phyloP scores from a whole-genome alignment of 768 basidiomycete species.

The Mycena alexandri region DNA sequence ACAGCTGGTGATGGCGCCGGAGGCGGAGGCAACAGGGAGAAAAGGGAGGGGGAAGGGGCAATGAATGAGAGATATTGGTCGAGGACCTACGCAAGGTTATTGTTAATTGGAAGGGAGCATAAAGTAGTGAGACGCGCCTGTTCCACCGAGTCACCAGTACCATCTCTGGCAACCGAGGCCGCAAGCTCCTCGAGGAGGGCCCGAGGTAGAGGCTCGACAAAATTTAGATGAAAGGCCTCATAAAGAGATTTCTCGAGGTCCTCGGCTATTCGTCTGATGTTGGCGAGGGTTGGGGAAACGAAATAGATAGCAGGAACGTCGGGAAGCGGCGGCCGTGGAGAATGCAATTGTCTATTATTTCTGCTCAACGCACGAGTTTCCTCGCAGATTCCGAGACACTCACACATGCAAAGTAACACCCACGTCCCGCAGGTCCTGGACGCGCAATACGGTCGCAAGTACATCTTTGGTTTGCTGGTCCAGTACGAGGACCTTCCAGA shows the following conservation, averaged over 20 bases:
- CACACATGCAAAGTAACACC: slow-evolving; percentile 99
- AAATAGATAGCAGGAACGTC: slow-evolving; percentile 99
- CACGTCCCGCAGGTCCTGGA: slow-evolving; percentile 96
- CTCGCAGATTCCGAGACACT: slow-evolving; percentile 47
- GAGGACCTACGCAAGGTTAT: slow-evolving; percentile 69
- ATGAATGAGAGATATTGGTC: slow-evolving; percentile 99
- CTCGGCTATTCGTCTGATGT: slow-evolving; percentile 91
- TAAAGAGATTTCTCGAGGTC: slow-evolving; percentile 93
- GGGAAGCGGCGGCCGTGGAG: slow-evolving; percentile 86
- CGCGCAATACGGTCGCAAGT: slow-evolving; percentile 92
- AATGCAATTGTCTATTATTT: slow-evolving; percentile 86
- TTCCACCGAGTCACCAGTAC: slow-evolving; percentile 83
- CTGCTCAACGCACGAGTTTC: slow-evolving; percentile 18
- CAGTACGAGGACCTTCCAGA: slow-evolving; percentile 97
- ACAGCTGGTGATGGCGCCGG: slow-evolving; percentile 47
- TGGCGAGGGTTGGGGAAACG: slow-evolving; percentile 88
- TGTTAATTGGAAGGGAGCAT: slow-evolving; percentile 19
- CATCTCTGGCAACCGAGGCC: slow-evolving; percentile 85
- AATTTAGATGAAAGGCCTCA: slow-evolving; percentile 94
- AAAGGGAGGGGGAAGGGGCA: slow-evolving; percentile 90
- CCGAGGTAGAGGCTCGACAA: slow-evolving; percentile 92
- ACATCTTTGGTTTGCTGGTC: slow-evolving; percentile 98
- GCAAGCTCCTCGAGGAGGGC: slow-evolving; percentile 95
- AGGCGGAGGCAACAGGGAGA: slow-evolving; percentile 84
- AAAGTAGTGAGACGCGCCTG: slow-evolving; percentile 61